phyloP scores from a whole-genome alignment of 148 eudicot genomes.

The Suaeda aralocaspica region DNA sequence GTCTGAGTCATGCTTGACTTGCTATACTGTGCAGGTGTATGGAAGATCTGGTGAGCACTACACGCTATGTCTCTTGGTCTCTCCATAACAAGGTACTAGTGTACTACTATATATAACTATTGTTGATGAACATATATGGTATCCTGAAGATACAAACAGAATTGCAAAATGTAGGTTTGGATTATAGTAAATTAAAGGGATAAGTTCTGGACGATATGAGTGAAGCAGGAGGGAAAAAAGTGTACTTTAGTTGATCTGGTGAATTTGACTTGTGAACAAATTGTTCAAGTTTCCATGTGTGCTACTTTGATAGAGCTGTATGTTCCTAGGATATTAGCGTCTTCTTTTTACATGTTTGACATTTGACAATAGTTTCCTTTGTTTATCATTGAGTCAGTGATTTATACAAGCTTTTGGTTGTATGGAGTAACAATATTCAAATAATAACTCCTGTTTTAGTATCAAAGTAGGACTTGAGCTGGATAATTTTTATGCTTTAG shows the following conservation, averaged over 20 bases:
- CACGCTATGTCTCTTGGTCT: conserved; percentile 96
- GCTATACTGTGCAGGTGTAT: conserved; percentile 53
- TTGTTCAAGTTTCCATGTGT: neutral
- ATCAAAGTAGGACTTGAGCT: neutral
- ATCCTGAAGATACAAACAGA: neutral
- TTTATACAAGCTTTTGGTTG: too few species aligned
- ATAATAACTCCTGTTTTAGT: neutral
- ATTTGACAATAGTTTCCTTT: too few species aligned
- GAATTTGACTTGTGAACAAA: neutral
- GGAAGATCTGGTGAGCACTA: conserved; percentile 97
- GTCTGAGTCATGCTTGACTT: conserved; percentile 6
- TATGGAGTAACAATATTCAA: neutral
- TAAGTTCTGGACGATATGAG: neutral
- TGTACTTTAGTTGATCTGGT: neutral
- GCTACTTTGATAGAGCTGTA: neutral
- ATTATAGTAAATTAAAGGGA: neutral
- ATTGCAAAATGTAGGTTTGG: neutral
- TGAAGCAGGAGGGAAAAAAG: neutral
- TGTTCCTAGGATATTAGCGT: neutral
- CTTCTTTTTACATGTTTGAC: neutral
- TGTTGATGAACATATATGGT: neutral
- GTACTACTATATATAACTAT: neutral
- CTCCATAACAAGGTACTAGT: conserved; percentile 84
- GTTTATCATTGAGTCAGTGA: too few species aligned
- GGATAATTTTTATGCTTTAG: neutral